Base-by-base conservation (phyloP, 1,284 basidiomycete species). In the Microbotryum violaceum region DNA sequence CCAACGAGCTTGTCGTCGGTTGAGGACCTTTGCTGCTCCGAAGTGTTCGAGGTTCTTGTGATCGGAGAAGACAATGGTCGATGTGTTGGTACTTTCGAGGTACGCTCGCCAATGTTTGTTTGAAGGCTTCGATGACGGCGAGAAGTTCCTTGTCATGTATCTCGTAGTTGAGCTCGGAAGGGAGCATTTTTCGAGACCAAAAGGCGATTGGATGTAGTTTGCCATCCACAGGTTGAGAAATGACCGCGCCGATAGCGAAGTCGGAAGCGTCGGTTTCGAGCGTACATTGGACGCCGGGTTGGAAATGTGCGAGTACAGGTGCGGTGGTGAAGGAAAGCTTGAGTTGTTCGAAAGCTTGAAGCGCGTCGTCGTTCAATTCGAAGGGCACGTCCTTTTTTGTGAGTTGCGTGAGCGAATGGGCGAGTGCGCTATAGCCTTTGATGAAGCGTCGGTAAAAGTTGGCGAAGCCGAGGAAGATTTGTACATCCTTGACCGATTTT, bases 71-170 rank as follows among this genome's bases (percentile, higher is more conserved):
- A n/a, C n/a, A n/a, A n/a, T n/a, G n/a, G n/a, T n/a, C n/a, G n/a
- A n/a, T n/a, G n/a, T n/a, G n/a, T n/a, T n/a, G n/a, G 33, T 37
- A 6, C 33, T 9, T 37, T 37, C 8, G 33, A 37, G 33, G 10
- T 37, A 37, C 2, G 33, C 33, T 37, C 8, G 33, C 33, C 33
- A 37, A 9, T 37, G 33, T 37, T 37, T 37, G 33, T n/a, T n/a
- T n/a, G n/a, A 37, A 37, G 2, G 33, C 33, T 37, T 37, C 27
- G 14, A 74, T 53, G 18, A 73, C 67, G 2, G 71, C 72, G 1
- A 73, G 56, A 29, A 83, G 58, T 72, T 83, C 80, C 57, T 77
- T 73, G 65, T 83, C 77, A 20, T 80, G 76, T 42, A 79, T 78
- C n/a, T 77, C 72, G 67, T 81, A 82, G 64, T 82, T 82, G 6